Percentiles rank a stretch among this genome's conserved stretches.
Conservation (phyloP, 306 rosid genomes). For the Prinsepia uniflora region DNA sequence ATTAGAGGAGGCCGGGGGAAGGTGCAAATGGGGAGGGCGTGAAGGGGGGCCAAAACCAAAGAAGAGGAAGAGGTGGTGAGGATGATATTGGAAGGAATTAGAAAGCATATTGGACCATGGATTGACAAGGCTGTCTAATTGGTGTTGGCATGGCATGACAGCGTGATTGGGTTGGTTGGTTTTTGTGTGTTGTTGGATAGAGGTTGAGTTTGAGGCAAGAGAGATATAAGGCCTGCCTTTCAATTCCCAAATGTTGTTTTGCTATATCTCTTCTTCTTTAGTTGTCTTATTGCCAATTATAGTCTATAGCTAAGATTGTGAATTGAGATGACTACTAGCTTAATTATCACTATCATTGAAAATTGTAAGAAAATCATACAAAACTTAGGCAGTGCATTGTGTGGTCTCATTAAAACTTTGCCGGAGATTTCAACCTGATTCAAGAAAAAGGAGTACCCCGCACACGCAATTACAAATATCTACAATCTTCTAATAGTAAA, state of each 20-base stretch:
- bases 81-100: conserved; percentile 5
- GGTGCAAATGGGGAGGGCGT: neutral
- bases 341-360: no score
- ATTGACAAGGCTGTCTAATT: conserved; percentile 17
- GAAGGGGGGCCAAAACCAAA: neutral
- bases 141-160: conserved; percentile 15
- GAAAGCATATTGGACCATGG: conserved; percentile 17
- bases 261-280: conserved; percentile 7
- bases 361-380: no score
- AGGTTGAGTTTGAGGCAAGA: conserved; percentile 39
- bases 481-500: no score
- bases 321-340: no score
- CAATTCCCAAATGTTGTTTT: conserved; percentile 23
- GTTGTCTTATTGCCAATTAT: conserved; percentile 6
- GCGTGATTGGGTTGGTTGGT: conserved; percentile 2
- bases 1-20: neutral
- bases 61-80: conserved; percentile 7
- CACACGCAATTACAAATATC: no score
- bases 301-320: no score
- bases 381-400: no score
- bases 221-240: conserved; percentile 61
- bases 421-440: no score
- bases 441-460: no score
- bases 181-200: conserved; percentile 26
- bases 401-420: no score